Evolutionary conservation across 164 flowering plant genomes (phyloP).

Genomic region (Vitis rotundifolia): DNA sequence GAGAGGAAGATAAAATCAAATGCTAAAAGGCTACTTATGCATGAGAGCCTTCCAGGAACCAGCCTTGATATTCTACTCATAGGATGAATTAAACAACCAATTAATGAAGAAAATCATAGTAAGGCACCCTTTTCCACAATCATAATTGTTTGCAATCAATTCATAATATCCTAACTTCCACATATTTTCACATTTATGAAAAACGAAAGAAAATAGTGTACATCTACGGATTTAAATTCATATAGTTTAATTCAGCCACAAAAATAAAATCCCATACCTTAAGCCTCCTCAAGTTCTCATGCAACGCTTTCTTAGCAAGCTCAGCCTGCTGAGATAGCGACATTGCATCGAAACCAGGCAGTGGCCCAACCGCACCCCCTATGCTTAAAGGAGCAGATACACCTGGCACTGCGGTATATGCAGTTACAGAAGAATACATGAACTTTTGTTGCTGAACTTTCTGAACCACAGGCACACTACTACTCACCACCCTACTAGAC

Average conservation of each 20-base stretch:
- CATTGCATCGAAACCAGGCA: conserved; percentile 49
- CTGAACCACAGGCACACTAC: conserved; percentile 29
- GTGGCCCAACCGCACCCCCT: conserved; percentile 46
- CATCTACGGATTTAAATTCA: not conserved
- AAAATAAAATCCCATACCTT: conserved; percentile 43
- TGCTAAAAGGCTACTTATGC: too few relatives aligned
- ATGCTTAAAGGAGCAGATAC: conserved; percentile 28
- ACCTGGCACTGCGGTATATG: conserved; percentile 19
- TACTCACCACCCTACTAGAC: conserved; percentile 31
- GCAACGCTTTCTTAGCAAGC: conserved; percentile 66
- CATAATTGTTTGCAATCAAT: too few relatives aligned
- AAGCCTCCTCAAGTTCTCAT: conserved; percentile 53
- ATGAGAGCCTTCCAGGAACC: too few relatives aligned
- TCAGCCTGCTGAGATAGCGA: conserved; percentile 78
- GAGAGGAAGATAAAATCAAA: too few relatives aligned
- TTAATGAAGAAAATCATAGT: too few relatives aligned
- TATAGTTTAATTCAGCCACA: not conserved
- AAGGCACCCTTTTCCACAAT: too few relatives aligned
- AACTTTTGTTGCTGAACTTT: conserved; percentile 31
- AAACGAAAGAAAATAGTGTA: not conserved
- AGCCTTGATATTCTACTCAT: too few relatives aligned
- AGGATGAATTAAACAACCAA: too few relatives aligned
- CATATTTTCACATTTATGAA: not conserved
- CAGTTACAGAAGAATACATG: conserved; percentile 26
- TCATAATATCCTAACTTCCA: not conserved